These are phyloP conservation scores for Taphrina populina DNA, from an alignment of 1,139 yeast species.

Conservation along the genomic window DNA sequence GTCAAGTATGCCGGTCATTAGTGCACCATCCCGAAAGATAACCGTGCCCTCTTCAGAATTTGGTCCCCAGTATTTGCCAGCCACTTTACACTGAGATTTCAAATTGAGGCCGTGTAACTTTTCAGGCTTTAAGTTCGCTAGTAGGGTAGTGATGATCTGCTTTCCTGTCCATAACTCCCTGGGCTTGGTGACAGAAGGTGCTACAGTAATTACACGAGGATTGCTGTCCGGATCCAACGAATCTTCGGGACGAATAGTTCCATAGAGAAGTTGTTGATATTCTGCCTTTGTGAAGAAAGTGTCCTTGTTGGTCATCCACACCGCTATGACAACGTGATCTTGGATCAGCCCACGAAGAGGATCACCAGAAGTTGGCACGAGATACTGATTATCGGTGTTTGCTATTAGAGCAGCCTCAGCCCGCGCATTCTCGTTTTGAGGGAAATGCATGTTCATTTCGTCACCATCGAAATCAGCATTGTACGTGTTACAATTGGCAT, in stretches of 20 bases:
- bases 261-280: conserved; percentile 90
- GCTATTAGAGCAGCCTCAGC: conserved; percentile 96
- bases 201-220: conserved; percentile 66
- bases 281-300: conserved; percentile 84
- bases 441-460: conserved; percentile 99
- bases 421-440: conserved; percentile 95
- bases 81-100: conserved; percentile 78
- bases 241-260: conserved; percentile 95
- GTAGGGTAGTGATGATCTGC: conserved; percentile 87
- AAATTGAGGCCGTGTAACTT: conserved; percentile 89
- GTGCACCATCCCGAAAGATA: conserved; percentile 78
- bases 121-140: conserved; percentile 42
- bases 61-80: conserved; percentile 91
- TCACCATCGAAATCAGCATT: conserved; percentile 99
- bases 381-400: conserved; percentile 92
- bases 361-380: conserved; percentile 96
- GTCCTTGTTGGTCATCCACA: conserved; percentile 93
- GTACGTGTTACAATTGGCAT: conserved; percentile 98
- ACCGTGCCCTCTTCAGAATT: conserved; percentile 83
- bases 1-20: conserved; percentile 88
- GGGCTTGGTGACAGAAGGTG: conserved; percentile 88
- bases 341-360: conserved; percentile 98
- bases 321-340: conserved; percentile 98
- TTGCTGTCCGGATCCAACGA: conserved; percentile 45
- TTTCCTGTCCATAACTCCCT: conserved; percentile 97